Base-by-base conservation (phyloP, 805 yeast genomes). In the Saccharomycopsis babjevae region DNA sequence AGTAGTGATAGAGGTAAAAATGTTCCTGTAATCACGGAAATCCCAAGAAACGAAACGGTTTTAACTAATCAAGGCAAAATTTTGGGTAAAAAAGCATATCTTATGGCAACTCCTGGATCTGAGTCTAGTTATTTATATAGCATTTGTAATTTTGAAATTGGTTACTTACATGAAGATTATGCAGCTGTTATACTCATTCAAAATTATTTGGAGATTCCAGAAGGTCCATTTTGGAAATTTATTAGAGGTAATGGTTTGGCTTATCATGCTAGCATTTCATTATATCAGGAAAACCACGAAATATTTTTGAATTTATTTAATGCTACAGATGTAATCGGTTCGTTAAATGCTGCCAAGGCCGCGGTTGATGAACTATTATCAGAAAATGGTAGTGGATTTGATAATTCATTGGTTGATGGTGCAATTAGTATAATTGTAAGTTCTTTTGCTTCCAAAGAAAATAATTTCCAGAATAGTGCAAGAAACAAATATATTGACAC, bases 161-260 rank as follows among this genome's bases (percentile, higher is more conserved):
- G 76, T 60, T 84, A 80, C 65, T 67, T 71, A 15, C 78, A 83
- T 56, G 74, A 77, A 22, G 97, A 92, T 66, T 59, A 32, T 43
- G 58, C 62, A n/a, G 58, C 62, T 5, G 36, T 59, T 11, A n/a
- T 16, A 3, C 46, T 59, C 16, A 59, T 55, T 8, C 54, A 54
- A 5, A 25, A 46, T 18, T 76, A 84, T 67, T 76, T 94, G 60
- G 88, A 86, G 65, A 87, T 90, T 42, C 90, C 89, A 20, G 99
- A 94, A 71, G 99, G 99, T 2, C 99, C 98, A 40, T 86, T 93
- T 65, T 93, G 98, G 97, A 82, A 89, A 68, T 97, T 96, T 60
- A 88, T 94, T 39, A 82, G 99, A 73, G 99, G 99, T 50, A 80
- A 91, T 1, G 99, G 99, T 1, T 76, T 89, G 52, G 97, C 97